Base-by-base conservation (phyloP, 441 rosid species). In the Euphorbia corollata region DNA sequence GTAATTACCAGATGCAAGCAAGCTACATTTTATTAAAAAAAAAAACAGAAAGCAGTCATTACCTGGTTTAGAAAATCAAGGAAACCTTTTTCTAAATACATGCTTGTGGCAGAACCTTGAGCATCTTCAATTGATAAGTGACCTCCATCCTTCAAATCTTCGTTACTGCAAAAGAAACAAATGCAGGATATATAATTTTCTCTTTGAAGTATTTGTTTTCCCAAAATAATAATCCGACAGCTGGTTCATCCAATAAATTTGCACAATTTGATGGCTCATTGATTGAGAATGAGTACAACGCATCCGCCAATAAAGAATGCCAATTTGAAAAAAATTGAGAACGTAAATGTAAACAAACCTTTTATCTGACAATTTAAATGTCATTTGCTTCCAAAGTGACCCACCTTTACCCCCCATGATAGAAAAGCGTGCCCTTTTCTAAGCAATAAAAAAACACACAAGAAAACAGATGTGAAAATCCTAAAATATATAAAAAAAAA, bases 381-480 rank as follows among this genome's bases (percentile, higher is more conserved):
- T 87, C 86, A 89, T 68, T 74, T 87, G 92, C 85, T 85, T 89
- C 99, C 97, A 94, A 71, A 94, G 97, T 62, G 92, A 80, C 84
- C 97, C 98, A 39, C 97, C 97, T 85, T 83, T 89, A 65, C 91
- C 89, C 41, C 99, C 99, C 96, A 94, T 88, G 78, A 89, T 88
- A 0, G 99, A 94, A 77, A 91, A 91, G 64, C 94, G 83, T 16
- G 97, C 98, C 81, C 98, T 84, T 75, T 76, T 81, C 97, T 94
- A 81, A 51, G 74, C 45, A 75, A 56, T 63, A 27, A 59, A 70
- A 68, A 34, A 51, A 66, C 38, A 53, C 24, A 50, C 15, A n/a
- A 45, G 2, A 18, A 41, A 67, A 54, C 19, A 9, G 19, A 58
- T 16, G 43, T 39, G 45, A 78, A 57, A 68, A 62, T 20, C 53